phyloP scores from a whole-genome alignment of 2,329 filamentous ascomycete genomes.

The Helminthosporium solani region DNA sequence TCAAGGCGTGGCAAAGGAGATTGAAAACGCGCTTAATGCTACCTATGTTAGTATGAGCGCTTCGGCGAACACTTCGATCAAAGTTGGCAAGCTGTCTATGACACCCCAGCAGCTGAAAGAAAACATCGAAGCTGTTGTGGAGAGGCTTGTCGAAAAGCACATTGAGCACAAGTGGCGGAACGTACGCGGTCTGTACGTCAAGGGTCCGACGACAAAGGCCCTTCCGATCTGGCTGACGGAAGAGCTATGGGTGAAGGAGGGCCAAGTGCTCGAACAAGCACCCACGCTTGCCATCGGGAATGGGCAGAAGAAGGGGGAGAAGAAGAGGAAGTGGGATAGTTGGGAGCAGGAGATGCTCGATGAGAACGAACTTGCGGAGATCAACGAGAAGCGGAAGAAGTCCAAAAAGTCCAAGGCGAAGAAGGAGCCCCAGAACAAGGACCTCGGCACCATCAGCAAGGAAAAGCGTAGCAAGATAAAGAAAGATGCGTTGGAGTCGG shows the following conservation, averaged over 20 bases:
- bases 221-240: conserved; percentile 93
- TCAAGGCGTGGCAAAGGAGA: conserved; percentile 72
- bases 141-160: conserved; percentile 70
- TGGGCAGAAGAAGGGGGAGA: conserved; percentile 27
- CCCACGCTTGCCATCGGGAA: conserved; percentile 33
- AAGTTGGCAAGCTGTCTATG: conserved; percentile 75
- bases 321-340: conserved; percentile 42
- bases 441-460: conserved; percentile 41
- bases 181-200: conserved; percentile 82
- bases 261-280: conserved; percentile 65
- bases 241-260: conserved; percentile 83
- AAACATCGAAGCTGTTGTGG: conserved; percentile 71
- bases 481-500: conserved; percentile 48
- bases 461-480: conserved; percentile 54
- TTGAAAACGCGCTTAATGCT: conserved; percentile 73
- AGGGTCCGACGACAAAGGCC: conserved; percentile 82
- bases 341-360: conserved; percentile 42
- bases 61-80: conserved; percentile 76
- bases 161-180: conserved; percentile 87
- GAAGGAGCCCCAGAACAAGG: conserved; percentile 30
- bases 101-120: conserved; percentile 72
- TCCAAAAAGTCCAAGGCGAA: conserved; percentile 55
- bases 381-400: conserved; percentile 37
- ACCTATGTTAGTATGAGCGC: conserved; percentile 79
- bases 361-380: conserved; percentile 35